Conservation (phyloP, 352 stramenopile genomes). For the Peronospora belbahrii region DNA sequence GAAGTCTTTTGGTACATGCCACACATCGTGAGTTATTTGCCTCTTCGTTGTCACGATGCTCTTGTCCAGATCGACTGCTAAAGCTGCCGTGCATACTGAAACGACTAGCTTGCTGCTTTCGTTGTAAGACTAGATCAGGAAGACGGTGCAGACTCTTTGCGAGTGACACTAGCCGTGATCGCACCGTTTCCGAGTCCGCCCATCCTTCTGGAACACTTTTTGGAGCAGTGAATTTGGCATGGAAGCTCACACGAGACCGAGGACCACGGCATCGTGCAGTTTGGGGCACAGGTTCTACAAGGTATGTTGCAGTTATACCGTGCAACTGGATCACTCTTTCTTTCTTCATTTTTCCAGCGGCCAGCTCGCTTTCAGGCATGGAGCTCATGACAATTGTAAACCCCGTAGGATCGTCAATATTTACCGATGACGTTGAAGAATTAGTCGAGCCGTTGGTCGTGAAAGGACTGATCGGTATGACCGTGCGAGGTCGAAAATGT, state of each 20-base stretch:
- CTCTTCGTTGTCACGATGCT: slow-evolving; percentile 5
- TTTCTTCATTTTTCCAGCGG: slow-evolving; percentile 24
- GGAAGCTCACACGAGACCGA: slow-evolving; percentile 36
- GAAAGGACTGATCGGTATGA: slow-evolving; percentile 2
- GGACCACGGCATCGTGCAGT: slow-evolving; percentile 11
- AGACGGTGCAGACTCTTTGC: slow-evolving; percentile 27
- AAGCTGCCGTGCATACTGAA: slow-evolving; percentile 5
- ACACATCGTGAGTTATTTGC: slow-evolving; percentile 30
- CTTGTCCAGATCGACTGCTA: slow-evolving; percentile 4
- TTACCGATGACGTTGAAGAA: slow-evolving; percentile 11
- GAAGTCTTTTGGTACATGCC: slow-evolving; percentile 35
- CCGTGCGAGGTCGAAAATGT: slow-evolving; percentile 18
- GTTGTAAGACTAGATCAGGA: slow-evolving; percentile 23
- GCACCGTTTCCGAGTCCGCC: slow-evolving; percentile 20
- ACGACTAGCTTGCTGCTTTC: slow-evolving; percentile 6
- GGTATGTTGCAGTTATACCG: slow-evolving; percentile 29
- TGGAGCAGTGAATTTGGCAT: slow-evolving; percentile 24
- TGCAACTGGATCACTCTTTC: slow-evolving; percentile 31
- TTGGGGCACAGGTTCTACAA: slow-evolving; percentile 23
- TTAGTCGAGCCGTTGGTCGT: slow-evolving; percentile 2
- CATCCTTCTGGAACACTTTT: slow-evolving; percentile 10
- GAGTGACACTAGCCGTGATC: slow-evolving; percentile 16
- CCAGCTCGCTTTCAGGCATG: slow-evolving; percentile 22
- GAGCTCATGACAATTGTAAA: slow-evolving; percentile 32
- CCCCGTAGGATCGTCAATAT: slow-evolving; percentile 12